Conservation (phyloP, 139 green algal genomes). For the Chlorella sorokiniana region DNA sequence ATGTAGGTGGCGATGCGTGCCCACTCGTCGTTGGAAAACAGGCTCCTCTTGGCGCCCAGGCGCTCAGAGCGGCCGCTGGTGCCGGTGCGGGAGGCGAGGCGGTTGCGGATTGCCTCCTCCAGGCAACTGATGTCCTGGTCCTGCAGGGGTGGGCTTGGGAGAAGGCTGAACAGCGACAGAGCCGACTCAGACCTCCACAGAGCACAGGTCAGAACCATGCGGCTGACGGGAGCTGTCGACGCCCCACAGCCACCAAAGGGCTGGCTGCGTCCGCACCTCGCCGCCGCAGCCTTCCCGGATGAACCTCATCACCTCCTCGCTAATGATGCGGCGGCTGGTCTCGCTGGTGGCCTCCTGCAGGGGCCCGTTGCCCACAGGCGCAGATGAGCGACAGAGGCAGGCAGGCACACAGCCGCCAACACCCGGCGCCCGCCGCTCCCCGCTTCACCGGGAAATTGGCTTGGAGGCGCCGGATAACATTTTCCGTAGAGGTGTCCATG, state of each 20-base stretch:
- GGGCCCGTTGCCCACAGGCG: not conserved
- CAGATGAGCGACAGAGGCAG: not conserved
- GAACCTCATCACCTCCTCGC: slow-evolving; percentile 26
- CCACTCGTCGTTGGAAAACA: slow-evolving; percentile 23
- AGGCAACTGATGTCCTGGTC: slow-evolving; percentile 21
- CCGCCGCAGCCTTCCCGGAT: slow-evolving; percentile 9
- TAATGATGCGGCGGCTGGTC: slow-evolving; percentile 3
- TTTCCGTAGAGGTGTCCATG: slow-evolving; percentile 10
- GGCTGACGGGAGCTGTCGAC: no score
- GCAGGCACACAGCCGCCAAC: no score
- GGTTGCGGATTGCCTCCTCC: slow-evolving; percentile 31
- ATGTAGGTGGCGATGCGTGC: slow-evolving; percentile 21
- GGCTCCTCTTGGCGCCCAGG: slow-evolving; percentile 18
- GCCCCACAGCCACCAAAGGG: not conserved
- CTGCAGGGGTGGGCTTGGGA: slow-evolving; percentile 3
- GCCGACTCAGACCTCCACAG: no score
- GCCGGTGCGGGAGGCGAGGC: slow-evolving; percentile 6
- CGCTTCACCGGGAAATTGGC: slow-evolving; percentile 7
- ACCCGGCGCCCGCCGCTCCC: not conserved
- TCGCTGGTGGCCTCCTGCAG: slow-evolving; percentile 11
- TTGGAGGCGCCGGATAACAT: slow-evolving; percentile 22
- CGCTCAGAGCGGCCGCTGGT: slow-evolving; percentile 17
- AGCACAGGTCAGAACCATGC: no score
- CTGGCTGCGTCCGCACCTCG: slow-evolving; percentile 9
- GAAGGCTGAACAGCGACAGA: no score